Evolutionary conservation across 169 alveolate genomes (phyloP), one percentile per base, ranked within the genome.

Genomic region (Miamiensis avidus): DNA sequence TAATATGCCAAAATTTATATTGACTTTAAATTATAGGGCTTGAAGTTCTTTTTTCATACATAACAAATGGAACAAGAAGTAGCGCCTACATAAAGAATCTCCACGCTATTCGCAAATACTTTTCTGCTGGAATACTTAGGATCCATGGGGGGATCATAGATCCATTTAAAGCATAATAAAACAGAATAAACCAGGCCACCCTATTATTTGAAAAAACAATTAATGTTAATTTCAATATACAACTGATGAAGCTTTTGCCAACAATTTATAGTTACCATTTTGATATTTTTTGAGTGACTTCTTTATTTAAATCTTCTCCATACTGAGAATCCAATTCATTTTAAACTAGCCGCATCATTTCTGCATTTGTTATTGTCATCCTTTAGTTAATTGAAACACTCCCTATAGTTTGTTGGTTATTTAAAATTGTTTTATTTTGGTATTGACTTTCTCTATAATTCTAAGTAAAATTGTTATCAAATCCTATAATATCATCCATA

Each of bases 41-140:
- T 31, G 75, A 73, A 34, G 75, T 64, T 31, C 89, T 77, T 15
- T 78, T 69, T 69, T 84, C 89, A 76, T 77, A 84, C 82, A 78
- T 65, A 31, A 84, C 72, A 78, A 84, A 84, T 11, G 89, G 89
- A 0, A 84, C 69, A 20, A 84, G 34, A 33, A 84, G 34, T 28
- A 76, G 6, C 0, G 82, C 74, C 69, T 76, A 69, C 84, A 84
- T 76, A 31, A 84, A 77, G 76, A 84, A 84, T 65, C 89, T 65
- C 89, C 89, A 84, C 26, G 89, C 78, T 27, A 76, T 76, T 65
- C 89, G 78, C 20, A 84, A 65, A 73, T 78, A 84, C 74, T 84
- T 84, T 77, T 84, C 89, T 32, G 89, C 89, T 32, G 84, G 85
- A 0, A 84, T 84, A n/a, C 84, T 74, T 84, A 84, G 64, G 32